phyloP scores from a whole-genome alignment of 2,329 filamentous ascomycete genomes.

The Venturiaceae sp. region DNA sequence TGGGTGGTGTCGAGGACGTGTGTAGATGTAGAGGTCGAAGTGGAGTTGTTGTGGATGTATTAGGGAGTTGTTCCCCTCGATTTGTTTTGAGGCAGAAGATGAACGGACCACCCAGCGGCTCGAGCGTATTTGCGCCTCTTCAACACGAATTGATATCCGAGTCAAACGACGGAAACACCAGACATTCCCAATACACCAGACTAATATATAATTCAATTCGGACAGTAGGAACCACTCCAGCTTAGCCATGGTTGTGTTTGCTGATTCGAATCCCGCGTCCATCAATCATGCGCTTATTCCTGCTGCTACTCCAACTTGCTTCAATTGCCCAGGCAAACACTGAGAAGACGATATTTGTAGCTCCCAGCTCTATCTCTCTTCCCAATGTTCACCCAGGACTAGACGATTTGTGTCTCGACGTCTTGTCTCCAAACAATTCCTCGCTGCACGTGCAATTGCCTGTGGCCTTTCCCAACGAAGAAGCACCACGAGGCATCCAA shows the following conservation, averaged over 20 bases:
- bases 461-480: conserved; percentile 55
- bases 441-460: conserved; percentile 54
- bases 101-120: too few species aligned
- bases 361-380: conserved; percentile 49
- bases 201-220: too few species aligned
- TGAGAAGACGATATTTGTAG: conserved; percentile 85
- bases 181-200: not conserved
- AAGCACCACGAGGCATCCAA: conserved; percentile 45
- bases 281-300: not conserved
- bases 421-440: conserved; percentile 47
- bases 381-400: conserved; percentile 45
- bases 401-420: conserved; percentile 51
- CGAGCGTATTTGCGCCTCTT: not conserved
- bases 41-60: not conserved
- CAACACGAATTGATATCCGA: not conserved
- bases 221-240: not conserved
- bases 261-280: not conserved
- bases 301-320: not conserved
- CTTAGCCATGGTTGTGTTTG: not conserved
- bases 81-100: not conserved
- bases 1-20: not conserved
- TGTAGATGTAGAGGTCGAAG: not conserved
- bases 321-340: conserved; percentile 55
- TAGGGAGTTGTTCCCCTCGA: not conserved
- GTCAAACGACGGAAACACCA: not conserved